Base-by-base conservation (phyloP, 805 yeast species). In the Cyberlindnera suaveolens region DNA sequence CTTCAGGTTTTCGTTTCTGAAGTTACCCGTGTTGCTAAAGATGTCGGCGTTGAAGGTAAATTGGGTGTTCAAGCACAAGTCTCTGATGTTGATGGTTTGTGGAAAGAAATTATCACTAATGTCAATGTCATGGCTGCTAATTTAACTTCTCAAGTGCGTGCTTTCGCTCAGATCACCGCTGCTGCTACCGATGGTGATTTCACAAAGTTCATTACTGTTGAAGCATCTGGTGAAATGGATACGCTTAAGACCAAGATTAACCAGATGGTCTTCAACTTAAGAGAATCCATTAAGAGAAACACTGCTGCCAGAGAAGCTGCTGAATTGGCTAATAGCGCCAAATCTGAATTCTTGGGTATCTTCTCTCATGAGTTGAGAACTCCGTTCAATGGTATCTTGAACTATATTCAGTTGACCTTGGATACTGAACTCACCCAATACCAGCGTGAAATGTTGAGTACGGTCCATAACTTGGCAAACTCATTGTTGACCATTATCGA, bases 241-340 rank as follows among this genome's bases (percentile, higher is more conserved):
- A 49, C 61, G 0, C 57, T 79, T 45, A 71, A 72, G 50, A 75
- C 74, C 13, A 70, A 75, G 52, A 74, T 75, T 50, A 75, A 84
- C 62, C 90, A 82, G 68, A 84, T 84, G 93, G 95, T 87, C 61
- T 75, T 84, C 53, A 85, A 86, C 57, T 71, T 87, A 58, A 75
- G 95, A 62, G 96, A 87, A 59, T 84, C 93, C 5, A 87, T 87
- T 61, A 95, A 87, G 65, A 78, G 95, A 61, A 87, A 87, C 58
- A 86, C 96, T 1, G 93, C 91, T 10, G 96, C 96, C 1, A 80
- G 96, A 65, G 96, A 87, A 64, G 96, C 96, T 31, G 96, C 96
- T 32, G 96, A 87, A 59, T 70, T 86, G 53, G 96, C 96, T 5
- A 87, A 87, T 62, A 74, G 85, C 52, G 88, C 96, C 4, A 87